A percentile compares a stretch with the other conserved stretches of the same genome.
Conservation (phyloP, 352 stramenopile species). For the Phytophthora citricola region DNA sequence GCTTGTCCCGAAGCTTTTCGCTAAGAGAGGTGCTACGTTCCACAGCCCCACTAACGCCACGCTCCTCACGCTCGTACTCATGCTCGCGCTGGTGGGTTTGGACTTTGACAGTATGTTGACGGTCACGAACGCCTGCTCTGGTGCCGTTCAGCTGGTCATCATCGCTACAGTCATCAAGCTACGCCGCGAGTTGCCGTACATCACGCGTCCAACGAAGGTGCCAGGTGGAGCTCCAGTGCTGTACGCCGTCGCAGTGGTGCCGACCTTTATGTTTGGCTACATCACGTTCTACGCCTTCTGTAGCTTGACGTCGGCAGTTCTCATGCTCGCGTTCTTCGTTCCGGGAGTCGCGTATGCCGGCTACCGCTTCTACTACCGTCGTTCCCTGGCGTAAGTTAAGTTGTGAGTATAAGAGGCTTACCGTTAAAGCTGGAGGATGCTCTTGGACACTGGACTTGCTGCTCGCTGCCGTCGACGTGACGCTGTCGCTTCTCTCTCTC, state of each 20-base stretch:
- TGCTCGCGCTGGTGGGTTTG: conserved; percentile 51
- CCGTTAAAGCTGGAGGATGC: conserved; percentile 18
- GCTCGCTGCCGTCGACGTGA: conserved; percentile 18
- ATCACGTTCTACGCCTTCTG: conserved; percentile 57
- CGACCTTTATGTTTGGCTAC: conserved; percentile 53
- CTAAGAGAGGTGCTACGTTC: conserved; percentile 48
- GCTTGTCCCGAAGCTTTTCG: conserved; percentile 82
- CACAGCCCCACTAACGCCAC: conserved; percentile 49
- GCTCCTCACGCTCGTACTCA: conserved; percentile 42
- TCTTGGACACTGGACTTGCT: conserved; percentile 17
- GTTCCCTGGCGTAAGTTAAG: conserved; percentile 19
- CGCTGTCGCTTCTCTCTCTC: conserved; percentile 23
- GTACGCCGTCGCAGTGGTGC: conserved; percentile 40
- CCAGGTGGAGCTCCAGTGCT: conserved; percentile 52
- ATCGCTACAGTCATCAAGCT: conserved; percentile 92
- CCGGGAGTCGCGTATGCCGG: conserved; percentile 41
- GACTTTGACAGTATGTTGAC: conserved; percentile 81
- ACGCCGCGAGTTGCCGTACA: conserved; percentile 70
- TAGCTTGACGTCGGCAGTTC: conserved; percentile 29
- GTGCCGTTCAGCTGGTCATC: conserved; percentile 86
- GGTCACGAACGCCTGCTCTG: conserved; percentile 93
- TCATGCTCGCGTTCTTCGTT: conserved; percentile 47
- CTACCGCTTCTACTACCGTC: conserved; percentile 37
- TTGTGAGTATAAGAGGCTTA: too few relatives aligned
- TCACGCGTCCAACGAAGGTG: conserved; percentile 67